phyloP scores from a whole-genome alignment of 2,329 filamentous ascomycete genomes.

The Capronia coronata region DNA sequence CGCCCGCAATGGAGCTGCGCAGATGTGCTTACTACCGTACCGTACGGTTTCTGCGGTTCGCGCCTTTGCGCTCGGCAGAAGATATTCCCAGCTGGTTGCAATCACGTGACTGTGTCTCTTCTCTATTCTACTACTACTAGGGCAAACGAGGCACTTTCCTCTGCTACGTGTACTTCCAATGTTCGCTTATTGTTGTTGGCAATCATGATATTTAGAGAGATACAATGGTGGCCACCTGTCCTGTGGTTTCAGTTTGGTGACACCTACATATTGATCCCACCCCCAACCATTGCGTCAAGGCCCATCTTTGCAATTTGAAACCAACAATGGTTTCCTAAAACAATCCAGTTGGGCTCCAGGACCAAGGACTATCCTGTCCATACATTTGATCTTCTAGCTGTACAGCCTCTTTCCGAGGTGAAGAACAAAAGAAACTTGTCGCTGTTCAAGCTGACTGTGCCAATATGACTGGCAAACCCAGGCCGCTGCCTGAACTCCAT shows the following conservation, averaged over 20 bases:
- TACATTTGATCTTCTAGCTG: slow-evolving; percentile 25
- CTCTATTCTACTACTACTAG: no score
- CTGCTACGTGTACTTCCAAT: background rate
- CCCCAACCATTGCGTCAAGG: background rate
- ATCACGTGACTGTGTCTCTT: no score
- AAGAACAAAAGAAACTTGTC: slow-evolving; percentile 25
- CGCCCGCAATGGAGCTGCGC: no score
- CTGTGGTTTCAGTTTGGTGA: no score
- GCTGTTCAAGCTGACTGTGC: slow-evolving; percentile 24
- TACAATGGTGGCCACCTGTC: no score
- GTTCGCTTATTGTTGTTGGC: no score
- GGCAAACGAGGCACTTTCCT: background rate
- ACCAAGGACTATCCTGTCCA: slow-evolving; percentile 14
- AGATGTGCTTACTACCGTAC: no score
- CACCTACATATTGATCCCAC: no score
- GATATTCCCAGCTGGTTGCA: no score
- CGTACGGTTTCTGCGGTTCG: no score
- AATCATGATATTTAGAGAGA: background rate
- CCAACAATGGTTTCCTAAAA: background rate
- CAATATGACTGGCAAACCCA: slow-evolving; percentile 13
- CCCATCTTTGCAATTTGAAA: background rate
- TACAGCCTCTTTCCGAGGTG: slow-evolving; percentile 20
- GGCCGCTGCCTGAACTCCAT: slow-evolving; percentile 19
- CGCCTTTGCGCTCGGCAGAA: no score
- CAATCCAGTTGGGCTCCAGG: background rate